Percentiles rank a stretch among this genome's conserved stretches.
Conservation (phyloP, 2,329 filamentous ascomycete species). For the Sclerotinia nivalis region DNA sequence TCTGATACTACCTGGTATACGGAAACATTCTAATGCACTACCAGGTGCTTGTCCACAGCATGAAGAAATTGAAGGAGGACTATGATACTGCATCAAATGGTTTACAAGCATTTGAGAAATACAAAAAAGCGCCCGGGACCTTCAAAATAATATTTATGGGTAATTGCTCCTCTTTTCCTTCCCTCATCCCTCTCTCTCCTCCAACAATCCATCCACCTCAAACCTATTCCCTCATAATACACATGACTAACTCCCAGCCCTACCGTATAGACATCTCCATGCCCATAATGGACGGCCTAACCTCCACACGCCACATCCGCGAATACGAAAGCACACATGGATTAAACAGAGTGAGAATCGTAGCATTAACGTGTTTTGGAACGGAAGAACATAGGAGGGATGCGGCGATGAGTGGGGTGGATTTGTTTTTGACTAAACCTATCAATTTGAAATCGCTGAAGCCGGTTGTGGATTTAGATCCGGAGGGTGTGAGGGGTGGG, state of each 20-base stretch:
- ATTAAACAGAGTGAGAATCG: slow-evolving; percentile 47
- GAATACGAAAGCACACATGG: slow-evolving; percentile 47
- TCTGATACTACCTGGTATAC: background rate
- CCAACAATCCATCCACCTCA: no score
- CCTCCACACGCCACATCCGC: slow-evolving; percentile 50
- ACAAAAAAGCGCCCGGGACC: slow-evolving; percentile 23
- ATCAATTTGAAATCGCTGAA: slow-evolving; percentile 39
- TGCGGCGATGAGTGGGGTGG: slow-evolving; percentile 52
- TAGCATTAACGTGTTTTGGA: slow-evolving; percentile 54
- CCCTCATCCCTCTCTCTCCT: background rate
- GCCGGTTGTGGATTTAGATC: slow-evolving; percentile 30
- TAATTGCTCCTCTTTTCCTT: background rate
- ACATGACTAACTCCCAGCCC: no score
- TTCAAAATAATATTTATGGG: slow-evolving; percentile 43
- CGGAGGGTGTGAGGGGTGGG: background rate
- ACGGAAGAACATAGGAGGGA: slow-evolving; percentile 49
- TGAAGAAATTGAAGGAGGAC: slow-evolving; percentile 33
- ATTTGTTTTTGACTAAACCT: slow-evolving; percentile 55
- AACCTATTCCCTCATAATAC: no score
- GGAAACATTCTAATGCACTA: background rate
- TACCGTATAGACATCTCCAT: slow-evolving; percentile 51
- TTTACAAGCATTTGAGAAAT: slow-evolving; percentile 47
- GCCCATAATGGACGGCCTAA: slow-evolving; percentile 55
- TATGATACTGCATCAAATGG: slow-evolving; percentile 47
- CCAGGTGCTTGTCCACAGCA: slow-evolving; percentile 33